Conservation (phyloP, 2,329 filamentous ascomycete genomes). For the Aspergillus vadensis region DNA sequence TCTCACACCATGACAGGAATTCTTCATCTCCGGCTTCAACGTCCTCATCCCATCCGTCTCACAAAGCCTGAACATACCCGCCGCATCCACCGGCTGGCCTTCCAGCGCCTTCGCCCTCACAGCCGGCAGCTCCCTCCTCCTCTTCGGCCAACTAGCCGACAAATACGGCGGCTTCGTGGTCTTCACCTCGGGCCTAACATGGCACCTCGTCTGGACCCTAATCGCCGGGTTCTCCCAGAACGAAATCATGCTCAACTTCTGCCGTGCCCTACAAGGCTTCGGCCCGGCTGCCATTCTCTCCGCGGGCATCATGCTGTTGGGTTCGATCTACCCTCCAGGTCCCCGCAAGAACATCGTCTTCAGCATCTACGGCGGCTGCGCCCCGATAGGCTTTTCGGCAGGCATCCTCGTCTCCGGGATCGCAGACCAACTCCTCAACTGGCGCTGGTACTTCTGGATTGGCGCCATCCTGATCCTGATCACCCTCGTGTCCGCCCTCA, state of each 20-base stretch:
- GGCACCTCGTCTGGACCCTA: constrained; percentile 70
- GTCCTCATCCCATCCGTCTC: constrained; percentile 68
- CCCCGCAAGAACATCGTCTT: constrained; percentile 69
- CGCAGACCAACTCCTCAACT: constrained; percentile 55
- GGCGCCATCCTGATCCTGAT: constrained; percentile 52
- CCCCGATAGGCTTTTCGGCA: constrained; percentile 51
- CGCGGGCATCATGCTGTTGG: constrained; percentile 67
- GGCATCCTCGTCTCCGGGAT: constrained; percentile 69
- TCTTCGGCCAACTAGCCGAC: constrained; percentile 60
- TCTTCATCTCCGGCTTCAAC: constrained; percentile 74
- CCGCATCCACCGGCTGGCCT: constrained; percentile 61
- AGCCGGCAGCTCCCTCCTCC: constrained; percentile 51
- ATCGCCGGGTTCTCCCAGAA: constrained; percentile 69
- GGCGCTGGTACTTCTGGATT: constrained; percentile 71
- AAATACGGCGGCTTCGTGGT: constrained; percentile 66
- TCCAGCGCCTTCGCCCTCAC: constrained; percentile 55
- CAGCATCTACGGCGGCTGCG: constrained; percentile 60
- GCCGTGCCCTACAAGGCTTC: constrained; percentile 72
- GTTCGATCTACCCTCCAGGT: constrained; percentile 66
- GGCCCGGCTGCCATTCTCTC: constrained; percentile 73
- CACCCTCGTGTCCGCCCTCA: constrained; percentile 46
- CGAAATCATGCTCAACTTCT: constrained; percentile 70
- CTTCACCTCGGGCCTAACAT: constrained; percentile 61
- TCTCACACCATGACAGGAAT: constrained; percentile 55
- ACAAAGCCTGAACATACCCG: constrained; percentile 64